A percentile compares a stretch with the other conserved stretches of the same genome.
phyloP scores from a whole-genome alignment of 768 basidiomycete species.

The Naganishia kalamii region DNA sequence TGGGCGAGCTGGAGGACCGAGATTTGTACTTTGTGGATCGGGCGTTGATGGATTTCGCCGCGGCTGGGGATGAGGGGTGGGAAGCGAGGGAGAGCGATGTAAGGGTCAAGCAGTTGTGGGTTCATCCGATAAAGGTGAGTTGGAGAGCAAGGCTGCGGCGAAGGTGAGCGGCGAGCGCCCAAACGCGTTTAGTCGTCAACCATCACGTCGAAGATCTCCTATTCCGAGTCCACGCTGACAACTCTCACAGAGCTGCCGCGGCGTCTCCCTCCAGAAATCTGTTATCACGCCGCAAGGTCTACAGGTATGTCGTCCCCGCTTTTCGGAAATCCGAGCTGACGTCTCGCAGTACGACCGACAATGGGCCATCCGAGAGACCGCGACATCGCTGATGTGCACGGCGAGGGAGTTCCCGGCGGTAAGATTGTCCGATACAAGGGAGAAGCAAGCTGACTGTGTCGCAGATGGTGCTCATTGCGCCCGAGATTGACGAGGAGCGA shows the following conservation, averaged over 20 bases:
- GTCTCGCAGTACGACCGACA: conserved; percentile 9
- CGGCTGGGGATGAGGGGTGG: not conserved
- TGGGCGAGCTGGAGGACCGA: conserved; percentile 2
- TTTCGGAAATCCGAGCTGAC: not conserved
- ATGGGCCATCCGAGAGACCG: conserved; percentile 15
- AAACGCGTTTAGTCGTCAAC: too few relatives aligned
- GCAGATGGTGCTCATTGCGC: conserved; percentile 21
- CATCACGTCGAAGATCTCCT: too few relatives aligned
- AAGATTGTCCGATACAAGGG: not conserved
- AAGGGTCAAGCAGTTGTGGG: conserved; percentile 10
- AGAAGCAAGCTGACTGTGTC: not conserved
- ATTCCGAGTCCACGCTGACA: too few relatives aligned
- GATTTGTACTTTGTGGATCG: not conserved
- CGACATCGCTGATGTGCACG: conserved; percentile 11
- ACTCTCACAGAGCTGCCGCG: conserved; percentile 16
- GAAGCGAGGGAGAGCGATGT: conserved; percentile 16
- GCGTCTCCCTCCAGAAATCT: conserved; percentile 1
- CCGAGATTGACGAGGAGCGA: conserved; percentile 7
- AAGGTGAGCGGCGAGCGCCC: too few relatives aligned
- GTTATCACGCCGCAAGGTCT: conserved; percentile 17
- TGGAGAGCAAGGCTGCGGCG: not conserved
- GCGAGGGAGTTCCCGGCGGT: conserved; percentile 16
- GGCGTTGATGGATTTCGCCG: conserved; percentile 12
- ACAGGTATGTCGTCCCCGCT: not conserved
- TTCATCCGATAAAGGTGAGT: conserved; percentile 24